Base-by-base conservation (phyloP, 169 alveolate species). In the Pseudocohnilembus persalinus region DNA sequence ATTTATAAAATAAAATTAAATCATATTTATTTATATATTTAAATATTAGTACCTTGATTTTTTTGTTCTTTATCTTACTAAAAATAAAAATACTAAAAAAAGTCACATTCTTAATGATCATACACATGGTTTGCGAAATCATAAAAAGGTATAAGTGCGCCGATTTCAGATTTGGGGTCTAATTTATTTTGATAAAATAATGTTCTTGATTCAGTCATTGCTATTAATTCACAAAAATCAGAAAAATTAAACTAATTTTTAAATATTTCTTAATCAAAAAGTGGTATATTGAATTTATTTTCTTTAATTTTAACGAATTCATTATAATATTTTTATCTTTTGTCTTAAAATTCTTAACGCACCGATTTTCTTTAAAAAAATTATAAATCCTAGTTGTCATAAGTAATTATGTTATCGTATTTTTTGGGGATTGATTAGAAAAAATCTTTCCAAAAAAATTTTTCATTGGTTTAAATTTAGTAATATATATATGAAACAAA, bases 171-270 rank as follows among this genome's bases (percentile, higher is more conserved):
- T 25, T n/a, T 77, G 29, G 82, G 34, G 33, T 77, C 82, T 24
- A 33, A 68, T 31, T 77, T 72, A 34, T 77, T 77, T 77, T 77
- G 30, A 33, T 33, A 77, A 33, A 77, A 77, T 0, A 77, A 31
- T 31, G 82, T 77, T 77, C 82, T 77, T 0, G 82, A 77, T n/a
- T 77, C 82, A 0, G 63, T 77, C 65, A 77, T 31, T 31, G 82
- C 82, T 6, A 34, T 33, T n/a, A 77, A n/a, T 77, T 77, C 29
- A 24, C 34, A 32, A 77, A 77, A 77, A 28, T 33, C 0, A 0
- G 6, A 30, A 49, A 49, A 49, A 4, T 4, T 49, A 20, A 49
- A 49, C 4, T 49, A 4, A 49, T 11, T 49, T 49, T 49, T 49
- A 4, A 11, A 49, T 4, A 4, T 49, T 49, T 49, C 68, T 20